These are phyloP conservation scores for Fraxinus americana DNA, from an alignment of 257 asterid genomes.

Conservation along the genomic window DNA sequence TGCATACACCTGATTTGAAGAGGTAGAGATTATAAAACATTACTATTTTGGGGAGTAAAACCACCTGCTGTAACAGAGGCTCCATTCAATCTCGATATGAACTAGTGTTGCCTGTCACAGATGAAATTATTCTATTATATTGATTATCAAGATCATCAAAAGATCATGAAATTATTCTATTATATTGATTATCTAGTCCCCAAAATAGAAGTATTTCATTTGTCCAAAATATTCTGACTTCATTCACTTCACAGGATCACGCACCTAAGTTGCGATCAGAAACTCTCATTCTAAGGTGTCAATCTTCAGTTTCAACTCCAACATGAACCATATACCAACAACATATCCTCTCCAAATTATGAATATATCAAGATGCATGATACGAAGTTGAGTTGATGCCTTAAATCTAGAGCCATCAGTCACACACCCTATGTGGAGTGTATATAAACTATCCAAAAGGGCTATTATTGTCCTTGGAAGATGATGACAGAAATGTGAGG, in stretches of 20 bases:
- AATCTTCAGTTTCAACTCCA: background rate
- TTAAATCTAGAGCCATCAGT: no score
- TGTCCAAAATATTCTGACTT: background rate
- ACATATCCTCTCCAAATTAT: background rate
- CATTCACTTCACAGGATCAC: background rate
- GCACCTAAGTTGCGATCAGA: background rate
- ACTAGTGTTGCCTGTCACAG: conserved; percentile 85
- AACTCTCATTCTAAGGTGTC: background rate
- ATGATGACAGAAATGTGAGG: background rate
- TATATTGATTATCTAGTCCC: background rate
- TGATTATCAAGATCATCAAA: no score
- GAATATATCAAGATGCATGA: background rate
- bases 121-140: background rate
- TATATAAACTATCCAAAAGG: background rate
- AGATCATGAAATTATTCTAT: background rate
- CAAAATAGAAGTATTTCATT: background rate
- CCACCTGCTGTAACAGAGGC: conserved; percentile 93
- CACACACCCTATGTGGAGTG: background rate
- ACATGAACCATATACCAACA: background rate
- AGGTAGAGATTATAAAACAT: conserved; percentile 73
- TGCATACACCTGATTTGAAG: conserved; percentile 89
- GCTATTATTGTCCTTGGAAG: background rate
- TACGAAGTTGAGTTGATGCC: background rate
- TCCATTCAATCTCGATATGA: conserved; percentile 85
- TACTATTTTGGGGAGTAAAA: conserved; percentile 70